phyloP scores from a whole-genome alignment of 2,329 filamentous ascomycete genomes.

The Calonectria hongkongensis region DNA sequence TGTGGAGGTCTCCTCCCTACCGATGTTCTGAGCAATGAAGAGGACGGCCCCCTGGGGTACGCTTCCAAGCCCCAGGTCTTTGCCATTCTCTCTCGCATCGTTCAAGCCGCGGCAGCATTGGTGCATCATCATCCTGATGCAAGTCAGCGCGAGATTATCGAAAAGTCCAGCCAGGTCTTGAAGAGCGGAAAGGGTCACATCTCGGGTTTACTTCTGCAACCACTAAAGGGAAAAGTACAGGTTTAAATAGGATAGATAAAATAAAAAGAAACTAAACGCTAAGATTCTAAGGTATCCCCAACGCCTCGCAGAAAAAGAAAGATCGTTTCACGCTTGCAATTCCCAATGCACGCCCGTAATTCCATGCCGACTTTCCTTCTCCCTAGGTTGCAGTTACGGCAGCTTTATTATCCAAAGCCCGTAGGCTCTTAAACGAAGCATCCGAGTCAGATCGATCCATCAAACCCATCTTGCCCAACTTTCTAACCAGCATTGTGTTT shows the following conservation, averaged over 20 bases:
- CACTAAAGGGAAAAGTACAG: slow-evolving; percentile 25
- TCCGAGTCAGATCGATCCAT: slow-evolving; percentile 66
- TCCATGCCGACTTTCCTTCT: not conserved
- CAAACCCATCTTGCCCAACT: slow-evolving; percentile 66
- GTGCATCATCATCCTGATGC: slow-evolving; percentile 43
- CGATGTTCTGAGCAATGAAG: slow-evolving; percentile 55
- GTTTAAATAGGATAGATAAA: slow-evolving; percentile 21
- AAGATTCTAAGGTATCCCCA: slow-evolving; percentile 35
- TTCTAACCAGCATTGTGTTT: slow-evolving; percentile 75
- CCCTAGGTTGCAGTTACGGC: slow-evolving; percentile 27
- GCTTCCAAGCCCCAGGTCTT: slow-evolving; percentile 81
- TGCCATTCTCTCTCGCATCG: slow-evolving; percentile 71
- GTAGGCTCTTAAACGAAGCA: slow-evolving; percentile 48
- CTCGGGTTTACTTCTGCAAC: slow-evolving; percentile 52
- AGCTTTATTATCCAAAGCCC: slow-evolving; percentile 33
- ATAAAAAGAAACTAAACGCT: slow-evolving; percentile 40
- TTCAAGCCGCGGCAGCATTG: slow-evolving; percentile 64
- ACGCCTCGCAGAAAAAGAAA: slow-evolving; percentile 48
- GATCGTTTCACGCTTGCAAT: slow-evolving; percentile 25
- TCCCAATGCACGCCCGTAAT: slow-evolving; percentile 34
- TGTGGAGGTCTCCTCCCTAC: slow-evolving; percentile 68
- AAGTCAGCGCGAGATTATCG: slow-evolving; percentile 40
- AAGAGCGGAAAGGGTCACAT: slow-evolving; percentile 46
- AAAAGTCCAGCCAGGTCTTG: slow-evolving; percentile 29
- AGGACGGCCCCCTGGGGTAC: slow-evolving; percentile 84